These are phyloP conservation scores for Solanum medicagineum DNA, from an alignment of 257 asterid genomes.

Conservation along the genomic window DNA sequence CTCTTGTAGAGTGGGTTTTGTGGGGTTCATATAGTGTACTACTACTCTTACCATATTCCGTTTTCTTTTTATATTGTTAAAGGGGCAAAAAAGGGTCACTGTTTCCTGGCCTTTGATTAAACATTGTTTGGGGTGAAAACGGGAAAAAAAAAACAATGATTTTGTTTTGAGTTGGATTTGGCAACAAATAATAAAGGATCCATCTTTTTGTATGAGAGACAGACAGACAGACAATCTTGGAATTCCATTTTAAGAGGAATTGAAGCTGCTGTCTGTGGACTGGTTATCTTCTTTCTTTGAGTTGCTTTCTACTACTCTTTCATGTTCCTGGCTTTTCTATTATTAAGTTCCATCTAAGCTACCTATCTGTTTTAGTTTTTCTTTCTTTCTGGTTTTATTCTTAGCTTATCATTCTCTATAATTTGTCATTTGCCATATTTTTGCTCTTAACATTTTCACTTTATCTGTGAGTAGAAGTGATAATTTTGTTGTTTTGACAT, in stretches of 20 bases:
- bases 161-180: conserved; percentile 17
- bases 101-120: conserved; percentile 25
- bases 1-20: conserved; percentile 6
- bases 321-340: background rate
- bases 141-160: conserved; percentile 30
- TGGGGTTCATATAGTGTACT: conserved; percentile 21
- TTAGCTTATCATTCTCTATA: background rate
- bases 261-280: background rate
- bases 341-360: background rate
- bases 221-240: background rate
- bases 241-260: background rate
- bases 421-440: background rate
- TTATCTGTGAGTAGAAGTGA: background rate
- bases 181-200: conserved; percentile 1
- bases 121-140: conserved; percentile 39
- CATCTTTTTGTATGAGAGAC: background rate
- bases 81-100: conserved; percentile 2
- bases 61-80: conserved; percentile 9
- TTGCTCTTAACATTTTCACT: background rate
- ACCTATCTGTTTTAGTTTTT: background rate
- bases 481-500: background rate
- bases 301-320: background rate
- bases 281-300: background rate
- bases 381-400: background rate
- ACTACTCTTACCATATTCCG: background rate